Percentiles rank a stretch among this genome's conserved stretches.
Conservation (phyloP, 2,329 filamentous ascomycete genomes). For the Pochonia chlamydosporia region DNA sequence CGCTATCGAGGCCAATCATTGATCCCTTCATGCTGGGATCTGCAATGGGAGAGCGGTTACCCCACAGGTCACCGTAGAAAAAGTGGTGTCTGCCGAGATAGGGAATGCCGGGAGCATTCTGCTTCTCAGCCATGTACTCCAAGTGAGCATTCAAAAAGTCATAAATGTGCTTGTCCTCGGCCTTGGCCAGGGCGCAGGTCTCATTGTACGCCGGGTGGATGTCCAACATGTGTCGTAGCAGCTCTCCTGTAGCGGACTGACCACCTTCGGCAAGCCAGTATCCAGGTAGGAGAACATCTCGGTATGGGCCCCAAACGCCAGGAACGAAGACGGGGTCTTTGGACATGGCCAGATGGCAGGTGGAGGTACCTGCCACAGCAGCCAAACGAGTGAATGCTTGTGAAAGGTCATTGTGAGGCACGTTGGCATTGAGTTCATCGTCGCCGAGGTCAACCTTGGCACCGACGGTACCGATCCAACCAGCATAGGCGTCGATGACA, state of each 20-base stretch:
- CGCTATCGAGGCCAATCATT: constrained; percentile 78
- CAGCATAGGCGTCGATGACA: constrained; percentile 97
- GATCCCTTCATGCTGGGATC: constrained; percentile 90
- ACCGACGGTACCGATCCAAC: constrained; percentile 98
- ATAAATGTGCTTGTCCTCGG: constrained; percentile 84
- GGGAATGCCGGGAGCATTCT: constrained; percentile 68
- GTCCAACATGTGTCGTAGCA: constrained; percentile 90
- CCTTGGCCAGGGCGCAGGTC: constrained; percentile 71
- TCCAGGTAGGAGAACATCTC: constrained; percentile 83
- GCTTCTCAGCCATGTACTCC: constrained; percentile 64
- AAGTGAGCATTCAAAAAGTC: constrained; percentile 90
- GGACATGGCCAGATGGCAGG: constrained; percentile 95
- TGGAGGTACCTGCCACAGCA: constrained; percentile 92
- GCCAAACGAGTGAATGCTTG: constrained; percentile 91
- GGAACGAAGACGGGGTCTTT: constrained; percentile 87
- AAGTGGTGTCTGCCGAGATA: constrained; percentile 92
- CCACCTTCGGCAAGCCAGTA: constrained; percentile 98
- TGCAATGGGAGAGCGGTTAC: constrained; percentile 89
- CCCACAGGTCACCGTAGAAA: constrained; percentile 97
- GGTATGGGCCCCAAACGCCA: constrained; percentile 95
- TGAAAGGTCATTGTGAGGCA: constrained; percentile 75
- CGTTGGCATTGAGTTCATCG: constrained; percentile 60
- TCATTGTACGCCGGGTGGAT: constrained; percentile 88
- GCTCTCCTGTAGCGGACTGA: constrained; percentile 91
- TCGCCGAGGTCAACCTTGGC: constrained; percentile 75